Base-by-base conservation (phyloP, 2,329 filamentous ascomycete genomes). In the Diatrype stigma region DNA sequence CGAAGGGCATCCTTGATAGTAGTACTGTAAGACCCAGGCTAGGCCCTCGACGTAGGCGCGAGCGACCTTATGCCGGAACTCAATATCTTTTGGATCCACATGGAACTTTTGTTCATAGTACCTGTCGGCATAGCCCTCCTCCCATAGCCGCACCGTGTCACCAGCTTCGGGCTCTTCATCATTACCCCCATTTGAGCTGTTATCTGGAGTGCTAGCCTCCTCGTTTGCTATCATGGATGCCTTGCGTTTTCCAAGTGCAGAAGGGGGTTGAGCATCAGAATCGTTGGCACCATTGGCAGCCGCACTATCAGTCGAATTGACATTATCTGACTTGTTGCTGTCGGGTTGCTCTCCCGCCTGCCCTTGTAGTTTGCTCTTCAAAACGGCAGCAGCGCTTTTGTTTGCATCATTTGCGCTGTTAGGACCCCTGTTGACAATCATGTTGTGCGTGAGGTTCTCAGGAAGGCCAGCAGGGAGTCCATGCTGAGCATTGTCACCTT, bases 101-200 rank as follows among this genome's bases (percentile, higher is more conserved):
- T 90, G 79, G 64, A 99, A 99, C 67, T 99, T 99, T 67, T 96
- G 90, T 67, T 96, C 87, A 66, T 99, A 99, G 70, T 99, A 99
- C 45, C 94, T 83, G 70, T 96, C 93, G 47, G 87, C 86, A 67
- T 99, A 99, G 7, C 94, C 94, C 48, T 92, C 86, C 65, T 99
- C 94, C 94, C 94, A 99, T 12, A 99, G 76, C 52, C 87, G 84
- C 48, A 99, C 89, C 17, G 86, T 90, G 65, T 99, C 94, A 10
- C 21, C 40, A 44, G 40, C 40, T 53, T 84, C 77, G 2, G 87
- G 83, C 17, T 81, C 79, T 38, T 85, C 86, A 49, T 87, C 84
- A 2, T 66, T 62, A 12, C 75, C 71, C 19, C 79, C 71, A 38
- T 73, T 67, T 6, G 85, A 81, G 53, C 75, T 82, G 49, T 78